Conservation (phyloP, 2,329 filamentous ascomycete species). For the Fusarium sp. region DNA sequence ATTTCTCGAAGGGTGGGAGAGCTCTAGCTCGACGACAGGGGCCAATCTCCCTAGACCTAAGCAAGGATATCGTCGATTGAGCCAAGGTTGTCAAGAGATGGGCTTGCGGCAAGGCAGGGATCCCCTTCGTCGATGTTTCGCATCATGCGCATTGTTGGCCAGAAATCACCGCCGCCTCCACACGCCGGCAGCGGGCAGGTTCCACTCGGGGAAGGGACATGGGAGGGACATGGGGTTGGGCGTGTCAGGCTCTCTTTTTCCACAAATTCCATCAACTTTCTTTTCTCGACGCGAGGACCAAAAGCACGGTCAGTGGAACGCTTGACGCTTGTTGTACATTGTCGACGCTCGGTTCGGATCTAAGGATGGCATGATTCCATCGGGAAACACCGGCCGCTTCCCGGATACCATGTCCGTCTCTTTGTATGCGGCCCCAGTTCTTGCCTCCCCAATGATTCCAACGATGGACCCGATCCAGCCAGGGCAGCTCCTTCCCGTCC, state of each 20-base stretch:
- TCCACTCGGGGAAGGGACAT: constrained; percentile 2
- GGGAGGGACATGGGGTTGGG: not conserved
- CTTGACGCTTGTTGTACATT: constrained; percentile 6
- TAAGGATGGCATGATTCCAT: constrained; percentile 42
- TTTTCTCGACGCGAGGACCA: not conserved
- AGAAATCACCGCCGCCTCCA: constrained; percentile 8
- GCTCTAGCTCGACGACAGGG: constrained; percentile 20
- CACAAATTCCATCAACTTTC: constrained; percentile 23
- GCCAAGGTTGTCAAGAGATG: constrained; percentile 12
- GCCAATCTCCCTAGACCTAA: not conserved
- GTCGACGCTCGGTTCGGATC: constrained; percentile 27
- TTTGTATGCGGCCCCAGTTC: constrained; percentile 13
- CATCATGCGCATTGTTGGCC: constrained; percentile 17
- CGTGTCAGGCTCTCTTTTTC: not conserved
- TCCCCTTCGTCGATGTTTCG: constrained; percentile 32
- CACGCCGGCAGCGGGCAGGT: not conserved
- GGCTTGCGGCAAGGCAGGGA: constrained; percentile 21
- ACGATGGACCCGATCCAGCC: not conserved
- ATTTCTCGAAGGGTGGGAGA: constrained; percentile 27
- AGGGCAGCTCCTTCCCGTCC: constrained; percentile 10
- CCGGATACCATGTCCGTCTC: constrained; percentile 11
- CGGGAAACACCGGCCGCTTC: constrained; percentile 40
- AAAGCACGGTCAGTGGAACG: constrained; percentile 5
- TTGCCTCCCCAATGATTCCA: not conserved
- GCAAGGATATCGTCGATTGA: constrained; percentile 1